Percentiles rank a stretch among this genome's conserved stretches.
phyloP scores from a whole-genome alignment of 164 flowering plant species.

The Berberis thunbergii region DNA sequence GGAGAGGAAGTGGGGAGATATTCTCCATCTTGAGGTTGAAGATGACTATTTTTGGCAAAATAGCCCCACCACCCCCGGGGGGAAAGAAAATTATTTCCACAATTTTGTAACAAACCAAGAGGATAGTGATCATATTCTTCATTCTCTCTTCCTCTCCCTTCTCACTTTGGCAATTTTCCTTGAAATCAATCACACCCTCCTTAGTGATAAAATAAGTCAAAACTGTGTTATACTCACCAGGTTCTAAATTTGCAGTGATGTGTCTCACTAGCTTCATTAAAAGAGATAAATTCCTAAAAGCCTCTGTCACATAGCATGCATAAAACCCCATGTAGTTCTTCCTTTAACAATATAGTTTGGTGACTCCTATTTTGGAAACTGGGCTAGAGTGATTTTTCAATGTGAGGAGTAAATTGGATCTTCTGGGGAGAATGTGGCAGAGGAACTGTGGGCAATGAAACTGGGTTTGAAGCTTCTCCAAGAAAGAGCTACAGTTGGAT shows the following conservation, averaged over 20 bases:
- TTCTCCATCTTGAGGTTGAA: no score
- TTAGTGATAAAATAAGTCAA: not conserved
- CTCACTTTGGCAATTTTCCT: not conserved
- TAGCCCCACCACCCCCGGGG: no score
- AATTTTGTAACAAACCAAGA: no score
- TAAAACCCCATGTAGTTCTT: constrained; percentile 3
- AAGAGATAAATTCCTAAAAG: not conserved
- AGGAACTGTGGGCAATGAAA: constrained; percentile 95
- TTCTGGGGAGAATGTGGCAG: constrained; percentile 79
- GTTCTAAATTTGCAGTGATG: no score
- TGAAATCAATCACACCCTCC: not conserved
- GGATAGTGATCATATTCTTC: no score
- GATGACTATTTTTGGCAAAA: no score
- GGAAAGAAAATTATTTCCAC: no score
- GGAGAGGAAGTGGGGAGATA: no score
- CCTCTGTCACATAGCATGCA: not conserved
- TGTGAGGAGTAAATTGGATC: constrained; percentile 56
- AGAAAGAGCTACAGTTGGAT: constrained; percentile 75
- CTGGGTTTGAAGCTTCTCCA: constrained; percentile 84
- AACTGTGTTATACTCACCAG: not conserved
- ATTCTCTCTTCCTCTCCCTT: no score
- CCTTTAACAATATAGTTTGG: constrained; percentile 17
- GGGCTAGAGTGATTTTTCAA: constrained; percentile 52
- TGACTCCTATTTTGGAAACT: constrained; percentile 37
- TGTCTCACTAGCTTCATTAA: not conserved